Evolutionary conservation across 495 filamentous ascomycete genomes (phyloP).

Genomic region (Aspergillus sclerotiicarbonarius): DNA sequence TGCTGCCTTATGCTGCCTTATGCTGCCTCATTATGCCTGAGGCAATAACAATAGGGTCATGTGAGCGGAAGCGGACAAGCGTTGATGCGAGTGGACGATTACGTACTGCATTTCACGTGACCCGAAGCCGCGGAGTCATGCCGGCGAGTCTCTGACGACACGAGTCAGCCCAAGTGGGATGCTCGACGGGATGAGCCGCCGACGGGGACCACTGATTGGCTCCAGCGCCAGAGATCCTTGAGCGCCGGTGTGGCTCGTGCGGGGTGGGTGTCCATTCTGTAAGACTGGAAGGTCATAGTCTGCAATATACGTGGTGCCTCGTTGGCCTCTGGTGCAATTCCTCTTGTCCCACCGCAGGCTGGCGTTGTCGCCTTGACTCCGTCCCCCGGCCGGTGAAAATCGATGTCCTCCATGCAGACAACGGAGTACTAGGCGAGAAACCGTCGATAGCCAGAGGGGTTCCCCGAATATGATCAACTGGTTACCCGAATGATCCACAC

Average conservation of each 20-base stretch:
- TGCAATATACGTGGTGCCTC: neutral
- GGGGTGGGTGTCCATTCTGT: slow-evolving; percentile 13
- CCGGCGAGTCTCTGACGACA: slow-evolving; percentile 22
- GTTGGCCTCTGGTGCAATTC: neutral
- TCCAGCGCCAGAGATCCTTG: slow-evolving; percentile 1
- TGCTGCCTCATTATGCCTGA: no score
- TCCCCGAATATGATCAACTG: slow-evolving; percentile 1
- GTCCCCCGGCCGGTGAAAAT: neutral
- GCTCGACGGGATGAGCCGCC: slow-evolving; percentile 10
- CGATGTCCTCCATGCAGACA: neutral
- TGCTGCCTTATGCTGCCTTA: no score
- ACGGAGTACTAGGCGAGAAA: neutral
- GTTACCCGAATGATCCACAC: slow-evolving; percentile 2
- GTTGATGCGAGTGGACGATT: neutral
- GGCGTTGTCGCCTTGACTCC: neutral
- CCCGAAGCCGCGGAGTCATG: neutral
- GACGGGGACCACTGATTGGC: slow-evolving; percentile 13
- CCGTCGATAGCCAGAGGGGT: neutral
- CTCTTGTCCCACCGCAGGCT: neutral
- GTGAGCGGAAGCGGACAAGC: neutral
- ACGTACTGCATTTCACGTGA: neutral
- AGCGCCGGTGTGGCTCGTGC: slow-evolving; percentile 12
- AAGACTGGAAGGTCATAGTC: neutral
- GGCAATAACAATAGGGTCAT: no score
- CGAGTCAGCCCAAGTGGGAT: slow-evolving; percentile 18